Percentiles rank a stretch among this genome's conserved stretches.
Conservation (phyloP, 1,284 basidiomycete genomes). For the Lentinula novae-zelandiae region DNA sequence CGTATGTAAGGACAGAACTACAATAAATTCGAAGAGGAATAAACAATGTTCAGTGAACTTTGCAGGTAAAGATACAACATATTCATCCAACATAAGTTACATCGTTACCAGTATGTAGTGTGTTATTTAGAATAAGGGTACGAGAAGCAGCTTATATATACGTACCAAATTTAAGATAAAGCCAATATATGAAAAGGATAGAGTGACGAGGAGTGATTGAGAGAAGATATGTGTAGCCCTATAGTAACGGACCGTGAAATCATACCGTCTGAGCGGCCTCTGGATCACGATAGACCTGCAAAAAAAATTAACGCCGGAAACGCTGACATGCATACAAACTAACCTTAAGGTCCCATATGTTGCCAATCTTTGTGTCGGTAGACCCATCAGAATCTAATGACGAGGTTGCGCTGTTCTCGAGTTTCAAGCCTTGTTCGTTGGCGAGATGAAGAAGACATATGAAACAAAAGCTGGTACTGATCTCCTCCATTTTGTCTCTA, state of each 20-base stretch:
- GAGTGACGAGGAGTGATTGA: not conserved
- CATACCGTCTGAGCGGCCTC: slow-evolving; percentile 54
- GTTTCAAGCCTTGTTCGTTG: slow-evolving; percentile 89
- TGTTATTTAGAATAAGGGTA: not conserved
- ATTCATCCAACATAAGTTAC: not conserved
- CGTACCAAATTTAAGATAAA: not conserved
- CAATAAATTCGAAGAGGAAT: not conserved
- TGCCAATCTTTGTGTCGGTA: slow-evolving; percentile 52
- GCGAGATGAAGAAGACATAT: slow-evolving; percentile 95
- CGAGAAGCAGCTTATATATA: not conserved
- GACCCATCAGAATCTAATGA: slow-evolving; percentile 22
- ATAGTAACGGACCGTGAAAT: slow-evolving; percentile 14
- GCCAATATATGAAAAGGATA: not conserved
- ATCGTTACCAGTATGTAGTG: not conserved
- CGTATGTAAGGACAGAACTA: not conserved
- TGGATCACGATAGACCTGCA: slow-evolving; percentile 71
- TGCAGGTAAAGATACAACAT: not conserved
- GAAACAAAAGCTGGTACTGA: slow-evolving; percentile 99
- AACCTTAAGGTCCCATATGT: slow-evolving; percentile 78
- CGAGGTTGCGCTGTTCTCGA: slow-evolving; percentile 47
- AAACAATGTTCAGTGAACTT: not conserved
- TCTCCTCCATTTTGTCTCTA: slow-evolving; percentile 92
- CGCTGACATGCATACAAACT: slow-evolving; percentile 13
- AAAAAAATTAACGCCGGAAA: slow-evolving; percentile 8
- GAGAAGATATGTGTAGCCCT: not conserved